A percentile compares a stretch with the other conserved stretches of the same genome.
Conservation (phyloP, 2,329 filamentous ascomycete species). For the Ceratocystis alfenasii region DNA sequence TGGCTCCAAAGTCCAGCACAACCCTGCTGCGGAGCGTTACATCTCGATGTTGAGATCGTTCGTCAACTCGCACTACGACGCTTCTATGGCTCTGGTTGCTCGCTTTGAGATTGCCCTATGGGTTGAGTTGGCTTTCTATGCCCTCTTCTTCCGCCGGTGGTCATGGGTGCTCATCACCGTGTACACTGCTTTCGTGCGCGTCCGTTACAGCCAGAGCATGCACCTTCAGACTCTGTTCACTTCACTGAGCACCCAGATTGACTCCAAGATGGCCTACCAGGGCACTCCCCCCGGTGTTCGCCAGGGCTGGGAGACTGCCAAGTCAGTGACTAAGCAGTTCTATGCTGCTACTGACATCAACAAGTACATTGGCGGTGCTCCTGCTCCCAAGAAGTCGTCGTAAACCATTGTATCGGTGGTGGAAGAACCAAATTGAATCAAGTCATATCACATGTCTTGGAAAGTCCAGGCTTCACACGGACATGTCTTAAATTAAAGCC, state of each 20-base stretch:
- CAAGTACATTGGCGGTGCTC: constrained; percentile 16
- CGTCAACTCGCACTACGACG: constrained; percentile 96
- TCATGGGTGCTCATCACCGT: constrained; percentile 77
- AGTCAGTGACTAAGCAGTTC: constrained; percentile 59
- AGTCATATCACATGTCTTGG: neutral
- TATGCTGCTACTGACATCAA: constrained; percentile 51
- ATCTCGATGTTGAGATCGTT: constrained; percentile 73
- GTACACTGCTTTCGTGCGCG: constrained; percentile 88
- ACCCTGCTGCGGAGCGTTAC: constrained; percentile 29
- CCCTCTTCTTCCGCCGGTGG: constrained; percentile 76
- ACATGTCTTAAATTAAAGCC: neutral
- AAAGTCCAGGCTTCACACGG: neutral
- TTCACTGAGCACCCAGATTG: constrained; percentile 60
- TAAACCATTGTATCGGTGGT: constrained; percentile 14
- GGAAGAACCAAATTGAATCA: neutral
- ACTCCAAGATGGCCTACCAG: constrained; percentile 74
- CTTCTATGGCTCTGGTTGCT: constrained; percentile 87
- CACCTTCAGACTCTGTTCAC: constrained; percentile 80
- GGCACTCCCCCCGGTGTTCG: constrained; percentile 69
- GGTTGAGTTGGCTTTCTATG: constrained; percentile 68
- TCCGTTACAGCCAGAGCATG: constrained; percentile 75
- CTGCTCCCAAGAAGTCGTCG: constrained; percentile 44
- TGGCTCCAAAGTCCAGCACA: constrained; percentile 39
- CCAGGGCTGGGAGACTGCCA: constrained; percentile 69
- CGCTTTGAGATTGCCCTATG: constrained; percentile 78